Conservation (phyloP, 768 basidiomycete species). For the Lactarius psammicola region DNA sequence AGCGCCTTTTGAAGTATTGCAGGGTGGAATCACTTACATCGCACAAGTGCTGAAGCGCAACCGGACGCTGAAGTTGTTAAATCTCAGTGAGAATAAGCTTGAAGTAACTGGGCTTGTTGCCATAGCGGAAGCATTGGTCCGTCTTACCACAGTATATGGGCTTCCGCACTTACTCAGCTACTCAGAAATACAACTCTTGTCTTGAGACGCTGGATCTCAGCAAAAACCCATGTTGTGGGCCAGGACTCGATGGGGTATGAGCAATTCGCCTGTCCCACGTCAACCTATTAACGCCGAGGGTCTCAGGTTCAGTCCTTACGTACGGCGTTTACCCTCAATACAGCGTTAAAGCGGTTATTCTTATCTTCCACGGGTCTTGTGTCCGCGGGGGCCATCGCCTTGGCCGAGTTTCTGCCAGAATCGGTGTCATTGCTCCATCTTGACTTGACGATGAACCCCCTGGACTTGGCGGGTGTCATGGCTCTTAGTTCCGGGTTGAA, state of each 20-base stretch:
- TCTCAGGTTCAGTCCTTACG: conserved; percentile 78
- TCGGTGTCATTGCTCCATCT: conserved; percentile 84
- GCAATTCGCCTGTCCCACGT: background rate
- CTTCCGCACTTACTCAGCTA: background rate
- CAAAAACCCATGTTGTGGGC: conserved; percentile 91
- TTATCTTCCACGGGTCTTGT: conserved; percentile 79
- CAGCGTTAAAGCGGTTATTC: conserved; percentile 88
- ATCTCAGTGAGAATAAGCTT: conserved; percentile 92
- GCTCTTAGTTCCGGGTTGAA: conserved; percentile 86
- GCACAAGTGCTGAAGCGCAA: conserved; percentile 97
- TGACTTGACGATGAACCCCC: conserved; percentile 78
- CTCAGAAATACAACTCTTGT: conserved; percentile 89
- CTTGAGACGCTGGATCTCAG: conserved; percentile 93
- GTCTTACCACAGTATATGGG: conserved; percentile 32
- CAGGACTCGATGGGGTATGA: conserved; percentile 85
- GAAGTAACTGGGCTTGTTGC: conserved; percentile 75
- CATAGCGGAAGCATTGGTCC: conserved; percentile 86
- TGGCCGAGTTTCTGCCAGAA: conserved; percentile 96
- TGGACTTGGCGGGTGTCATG: conserved; percentile 91
- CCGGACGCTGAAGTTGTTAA: conserved; percentile 89
- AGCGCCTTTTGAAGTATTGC: conserved; percentile 11
- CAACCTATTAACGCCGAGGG: background rate
- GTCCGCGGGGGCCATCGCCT: conserved; percentile 84
- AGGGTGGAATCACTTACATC: conserved; percentile 82
- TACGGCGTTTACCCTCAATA: conserved; percentile 90